phyloP scores from a whole-genome alignment of 1,284 basidiomycete species.

The Marasmius fiardii region DNA sequence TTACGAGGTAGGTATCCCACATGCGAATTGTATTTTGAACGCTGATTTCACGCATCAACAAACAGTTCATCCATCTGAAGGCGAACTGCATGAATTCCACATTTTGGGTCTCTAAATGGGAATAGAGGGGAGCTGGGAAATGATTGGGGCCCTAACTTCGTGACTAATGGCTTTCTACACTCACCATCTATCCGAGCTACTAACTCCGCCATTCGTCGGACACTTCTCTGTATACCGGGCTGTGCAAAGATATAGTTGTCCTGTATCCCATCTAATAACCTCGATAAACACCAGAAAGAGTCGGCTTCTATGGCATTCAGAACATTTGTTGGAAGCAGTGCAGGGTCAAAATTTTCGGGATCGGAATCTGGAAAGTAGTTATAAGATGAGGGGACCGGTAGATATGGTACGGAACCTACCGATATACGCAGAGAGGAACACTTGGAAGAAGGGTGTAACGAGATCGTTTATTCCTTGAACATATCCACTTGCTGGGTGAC shows the following conservation, averaged over 20 bases:
- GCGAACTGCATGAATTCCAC: conserved; percentile 99
- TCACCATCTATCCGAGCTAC: conserved; percentile 89
- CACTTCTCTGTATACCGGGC: conserved; percentile 90
- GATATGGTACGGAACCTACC: conserved; percentile 42
- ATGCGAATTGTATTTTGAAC: conserved; percentile 94
- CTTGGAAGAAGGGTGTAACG: conserved; percentile 92
- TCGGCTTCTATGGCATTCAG: conserved; percentile 90
- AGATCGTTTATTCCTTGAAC: conserved; percentile 98
- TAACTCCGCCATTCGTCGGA: conserved; percentile 88
- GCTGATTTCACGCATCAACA: conserved; percentile 94
- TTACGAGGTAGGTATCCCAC: conserved; percentile 97
- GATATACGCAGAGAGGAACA: conserved; percentile 89
- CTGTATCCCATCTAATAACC: conserved; percentile 92
- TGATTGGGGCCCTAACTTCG: background rate
- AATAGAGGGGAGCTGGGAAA: conserved; percentile 68
- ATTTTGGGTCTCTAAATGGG: conserved; percentile 83
- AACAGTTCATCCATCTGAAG: conserved; percentile 98
- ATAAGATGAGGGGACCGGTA: background rate
- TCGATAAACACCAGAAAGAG: conserved; percentile 94
- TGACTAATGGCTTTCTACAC: conserved; percentile 20
- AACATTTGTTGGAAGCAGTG: conserved; percentile 63
- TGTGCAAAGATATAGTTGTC: conserved; percentile 96
- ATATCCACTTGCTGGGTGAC: conserved; percentile 95
- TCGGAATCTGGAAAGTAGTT: conserved; percentile 61
- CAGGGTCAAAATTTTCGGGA: conserved; percentile 84